Conservation (phyloP, 2,329 filamentous ascomycete species). For the Trichothecium roseum region DNA sequence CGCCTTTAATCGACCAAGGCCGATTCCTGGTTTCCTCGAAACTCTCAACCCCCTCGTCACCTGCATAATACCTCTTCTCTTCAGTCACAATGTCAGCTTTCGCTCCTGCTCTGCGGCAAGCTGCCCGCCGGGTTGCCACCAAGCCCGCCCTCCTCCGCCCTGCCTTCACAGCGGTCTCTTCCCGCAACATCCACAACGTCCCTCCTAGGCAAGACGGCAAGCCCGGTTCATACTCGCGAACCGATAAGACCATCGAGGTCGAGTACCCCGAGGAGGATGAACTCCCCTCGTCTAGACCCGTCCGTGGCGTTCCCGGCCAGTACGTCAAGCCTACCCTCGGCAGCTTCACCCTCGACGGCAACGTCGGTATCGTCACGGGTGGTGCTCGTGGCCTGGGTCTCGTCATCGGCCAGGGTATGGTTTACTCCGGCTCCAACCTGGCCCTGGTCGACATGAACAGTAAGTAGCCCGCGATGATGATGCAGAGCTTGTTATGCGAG, state of each 20-base stretch:
- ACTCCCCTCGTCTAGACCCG: slow-evolving; percentile 59
- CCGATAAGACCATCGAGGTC: slow-evolving; percentile 66
- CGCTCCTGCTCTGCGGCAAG: slow-evolving; percentile 17
- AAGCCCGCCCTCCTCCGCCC: slow-evolving; percentile 9
- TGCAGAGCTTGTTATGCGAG: not conserved
- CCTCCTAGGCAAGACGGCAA: slow-evolving; percentile 24
- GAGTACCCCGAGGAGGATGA: slow-evolving; percentile 68
- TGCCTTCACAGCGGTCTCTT: slow-evolving; percentile 11
- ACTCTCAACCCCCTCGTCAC: too few relatives aligned
- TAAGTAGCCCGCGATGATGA: too few relatives aligned
- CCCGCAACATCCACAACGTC: slow-evolving; percentile 20
- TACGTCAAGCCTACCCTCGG: slow-evolving; percentile 80
- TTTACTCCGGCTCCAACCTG: slow-evolving; percentile 77
- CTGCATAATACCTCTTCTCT: too few relatives aligned
- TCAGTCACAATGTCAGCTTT: slow-evolving; percentile 6
- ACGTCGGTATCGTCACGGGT: slow-evolving; percentile 78
- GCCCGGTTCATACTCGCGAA: slow-evolving; percentile 64
- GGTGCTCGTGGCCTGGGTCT: slow-evolving; percentile 82
- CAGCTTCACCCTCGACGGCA: slow-evolving; percentile 76
- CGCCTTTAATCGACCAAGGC: too few relatives aligned
- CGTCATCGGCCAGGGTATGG: slow-evolving; percentile 86
- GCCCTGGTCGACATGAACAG: slow-evolving; percentile 92
- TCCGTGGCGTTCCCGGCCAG: slow-evolving; percentile 66
- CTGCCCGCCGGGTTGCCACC: slow-evolving; percentile 14
- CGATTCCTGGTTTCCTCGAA: too few relatives aligned